Evolutionary conservation across 2,329 filamentous ascomycete genomes (phyloP), one percentile per base, ranked within the genome.

Genomic region (Exutisphaerella laricina): DNA sequence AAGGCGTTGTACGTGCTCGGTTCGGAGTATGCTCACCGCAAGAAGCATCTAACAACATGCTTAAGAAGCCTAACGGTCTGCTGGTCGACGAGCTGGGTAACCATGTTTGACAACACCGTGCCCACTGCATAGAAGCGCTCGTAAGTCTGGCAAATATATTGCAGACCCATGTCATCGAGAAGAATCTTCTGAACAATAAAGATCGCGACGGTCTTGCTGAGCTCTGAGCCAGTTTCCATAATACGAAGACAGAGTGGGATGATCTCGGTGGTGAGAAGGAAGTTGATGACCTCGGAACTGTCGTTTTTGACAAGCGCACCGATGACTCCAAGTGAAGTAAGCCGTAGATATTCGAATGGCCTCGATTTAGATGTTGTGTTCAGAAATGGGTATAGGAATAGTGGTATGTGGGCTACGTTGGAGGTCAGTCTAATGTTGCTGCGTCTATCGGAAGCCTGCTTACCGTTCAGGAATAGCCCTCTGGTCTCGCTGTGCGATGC

Each of bases 161-260:
- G 92, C 50, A 98, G 77, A 3, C 92, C 92, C 58, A 94, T 90
- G 59, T 98, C 92, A 62, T 98, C 92, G 2, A 98, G 78, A 39
- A 98, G 71, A 18, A 98, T 98, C 75, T 98, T 98, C 69, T 98
- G 92, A 13, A 98, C 92, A 58, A 98, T 98, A 72, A 98, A 98
- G 59, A 98, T 98, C 45, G 92, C 92, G 10, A 98, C 92, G 0
- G 92, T 98, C 74, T 98, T 98, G 74, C 88, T 96, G 48, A 98
- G 77, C 68, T 98, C 92, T 1, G 89, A 96, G 37, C 92, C 92
- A 0, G 92, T 98, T 72, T 98, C 92, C 92, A 98, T 98, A 61
- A 98, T 98, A 48, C 92, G 83, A 32, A 98, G 81, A 66, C 92
- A 98, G 9, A 98, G 79, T 7, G 92, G 92, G 45, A 98, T 98